Conservation (phyloP, 305 asterid species). For the Fraxinus xanthoxyloides region DNA sequence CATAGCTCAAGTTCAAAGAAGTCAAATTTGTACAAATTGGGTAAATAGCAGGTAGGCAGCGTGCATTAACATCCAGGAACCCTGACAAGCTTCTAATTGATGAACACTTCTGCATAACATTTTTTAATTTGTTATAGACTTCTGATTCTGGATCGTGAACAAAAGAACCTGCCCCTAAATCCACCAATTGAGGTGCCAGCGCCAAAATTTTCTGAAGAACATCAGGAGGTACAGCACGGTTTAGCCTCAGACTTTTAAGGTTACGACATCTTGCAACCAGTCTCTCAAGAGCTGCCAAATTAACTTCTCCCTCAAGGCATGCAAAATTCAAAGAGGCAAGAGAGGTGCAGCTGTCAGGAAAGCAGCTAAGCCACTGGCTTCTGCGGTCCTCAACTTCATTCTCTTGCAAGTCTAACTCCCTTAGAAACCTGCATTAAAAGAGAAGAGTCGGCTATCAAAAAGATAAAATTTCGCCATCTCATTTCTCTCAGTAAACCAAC, state of each 20-base stretch:
- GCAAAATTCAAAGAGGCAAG: conserved; percentile 74
- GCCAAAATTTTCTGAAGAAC: conserved; percentile 59
- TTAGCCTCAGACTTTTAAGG: conserved; percentile 62
- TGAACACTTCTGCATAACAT: conserved; percentile 41
- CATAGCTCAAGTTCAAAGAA: conserved; percentile 72
- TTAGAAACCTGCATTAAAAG: conserved; percentile 46
- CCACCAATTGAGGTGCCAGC: conserved; percentile 64
- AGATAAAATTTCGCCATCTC: background rate
- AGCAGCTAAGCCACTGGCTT: conserved; percentile 86
- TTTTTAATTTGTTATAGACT: conserved; percentile 42
- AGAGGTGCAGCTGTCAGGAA: conserved; percentile 67
- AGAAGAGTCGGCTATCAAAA: background rate
- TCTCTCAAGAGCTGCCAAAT: conserved; percentile 62
- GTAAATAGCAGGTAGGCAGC: conserved; percentile 57
- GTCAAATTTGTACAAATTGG: conserved; percentile 60
- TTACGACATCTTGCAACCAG: conserved; percentile 61
- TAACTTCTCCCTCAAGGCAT: conserved; percentile 80
- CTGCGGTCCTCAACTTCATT: conserved; percentile 66
- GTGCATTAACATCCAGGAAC: conserved; percentile 49
- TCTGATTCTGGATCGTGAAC: conserved; percentile 56
- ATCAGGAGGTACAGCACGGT: conserved; percentile 56
- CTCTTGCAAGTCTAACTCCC: conserved; percentile 79
- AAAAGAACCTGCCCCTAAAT: conserved; percentile 70
- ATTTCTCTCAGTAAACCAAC: background rate
- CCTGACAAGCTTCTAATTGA: conserved; percentile 73